Evolutionary conservation across 805 yeast genomes (phyloP).

Genomic region (Hanseniaspora vineae): DNA sequence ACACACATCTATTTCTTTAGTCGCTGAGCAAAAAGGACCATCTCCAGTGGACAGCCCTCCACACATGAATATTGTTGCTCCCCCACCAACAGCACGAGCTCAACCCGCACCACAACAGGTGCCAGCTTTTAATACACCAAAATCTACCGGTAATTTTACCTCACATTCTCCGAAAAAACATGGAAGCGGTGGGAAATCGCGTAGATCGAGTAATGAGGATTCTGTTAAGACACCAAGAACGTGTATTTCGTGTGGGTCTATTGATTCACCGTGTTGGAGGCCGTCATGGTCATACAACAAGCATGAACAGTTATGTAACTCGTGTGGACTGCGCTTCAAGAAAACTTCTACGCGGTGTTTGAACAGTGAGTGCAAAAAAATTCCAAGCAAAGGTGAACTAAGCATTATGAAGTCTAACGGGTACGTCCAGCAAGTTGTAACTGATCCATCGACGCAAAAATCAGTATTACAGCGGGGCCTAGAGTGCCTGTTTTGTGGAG

Average conservation of each 20-base stretch:
- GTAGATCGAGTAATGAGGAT: not conserved
- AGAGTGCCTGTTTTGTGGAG: slow-evolving; percentile 48
- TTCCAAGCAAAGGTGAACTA: slow-evolving; percentile 96
- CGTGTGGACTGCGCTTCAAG: slow-evolving; percentile 90
- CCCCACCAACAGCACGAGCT: too few species aligned
- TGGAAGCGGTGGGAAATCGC: slow-evolving; percentile 13
- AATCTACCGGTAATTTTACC: too few species aligned
- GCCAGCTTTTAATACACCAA: too few species aligned
- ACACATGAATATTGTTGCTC: not conserved
- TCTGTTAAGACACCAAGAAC: slow-evolving; percentile 28
- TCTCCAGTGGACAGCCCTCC: not conserved
- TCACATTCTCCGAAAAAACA: slow-evolving; percentile 6
- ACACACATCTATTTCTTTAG: not conserved
- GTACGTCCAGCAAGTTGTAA: not conserved
- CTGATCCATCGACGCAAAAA: not conserved
- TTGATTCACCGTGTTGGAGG: slow-evolving; percentile 95
- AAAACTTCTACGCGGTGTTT: slow-evolving; percentile 88
- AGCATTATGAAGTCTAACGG: slow-evolving; percentile 50
- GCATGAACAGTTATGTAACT: slow-evolving; percentile 92
- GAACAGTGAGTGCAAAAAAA: slow-evolving; percentile 60
- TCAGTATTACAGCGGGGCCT: slow-evolving; percentile 18
- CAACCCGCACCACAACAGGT: too few species aligned
- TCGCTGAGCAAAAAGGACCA: not conserved
- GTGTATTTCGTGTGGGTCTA: slow-evolving; percentile 84
- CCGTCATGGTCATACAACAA: slow-evolving; percentile 79